Conservation (phyloP, 352 stramenopile genomes). For the Phytophthora multivora region DNA sequence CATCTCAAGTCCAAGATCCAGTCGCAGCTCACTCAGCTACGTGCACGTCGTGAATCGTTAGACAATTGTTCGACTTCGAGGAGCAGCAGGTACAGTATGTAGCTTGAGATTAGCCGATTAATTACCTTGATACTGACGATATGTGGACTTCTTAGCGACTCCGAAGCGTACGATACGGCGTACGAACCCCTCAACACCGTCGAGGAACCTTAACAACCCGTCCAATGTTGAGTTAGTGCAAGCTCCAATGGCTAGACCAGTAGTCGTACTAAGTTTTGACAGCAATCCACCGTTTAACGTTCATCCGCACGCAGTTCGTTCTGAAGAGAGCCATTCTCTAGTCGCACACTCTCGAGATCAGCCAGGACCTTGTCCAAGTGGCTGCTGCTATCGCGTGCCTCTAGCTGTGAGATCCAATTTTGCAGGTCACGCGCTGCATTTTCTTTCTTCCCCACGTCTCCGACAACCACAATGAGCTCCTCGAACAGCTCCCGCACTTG, state of each 20-base stretch:
- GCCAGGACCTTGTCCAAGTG: slow-evolving; percentile 75
- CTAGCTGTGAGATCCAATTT: slow-evolving; percentile 84
- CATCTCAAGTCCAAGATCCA: slow-evolving; percentile 16
- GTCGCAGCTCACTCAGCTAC: slow-evolving; percentile 9
- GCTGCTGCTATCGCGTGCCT: slow-evolving; percentile 68
- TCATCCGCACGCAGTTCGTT: slow-evolving; percentile 47
- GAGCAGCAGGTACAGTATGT: slow-evolving; percentile 3
- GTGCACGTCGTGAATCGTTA: slow-evolving; percentile 11
- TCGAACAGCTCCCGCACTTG: slow-evolving; percentile 86
- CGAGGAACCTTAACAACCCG: neutral
- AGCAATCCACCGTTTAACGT: neutral
- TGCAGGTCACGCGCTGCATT: slow-evolving; percentile 76
- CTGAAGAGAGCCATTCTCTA: slow-evolving; percentile 71
- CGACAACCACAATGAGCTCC: slow-evolving; percentile 67
- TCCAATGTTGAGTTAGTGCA: too few relatives aligned
- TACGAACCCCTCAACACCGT: neutral
- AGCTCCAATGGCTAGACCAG: too few relatives aligned
- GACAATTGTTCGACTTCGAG: neutral
- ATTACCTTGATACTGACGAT: neutral
- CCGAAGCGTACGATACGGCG: neutral
- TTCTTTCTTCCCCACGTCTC: slow-evolving; percentile 78
- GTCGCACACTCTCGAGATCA: slow-evolving; percentile 71
- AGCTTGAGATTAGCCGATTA: neutral
- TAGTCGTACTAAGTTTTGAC: too few relatives aligned
- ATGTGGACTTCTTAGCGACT: slow-evolving; percentile 1